Evolutionary conservation across 2,329 filamentous ascomycete genomes (phyloP).

Genomic region (Botrytis squamosa): DNA sequence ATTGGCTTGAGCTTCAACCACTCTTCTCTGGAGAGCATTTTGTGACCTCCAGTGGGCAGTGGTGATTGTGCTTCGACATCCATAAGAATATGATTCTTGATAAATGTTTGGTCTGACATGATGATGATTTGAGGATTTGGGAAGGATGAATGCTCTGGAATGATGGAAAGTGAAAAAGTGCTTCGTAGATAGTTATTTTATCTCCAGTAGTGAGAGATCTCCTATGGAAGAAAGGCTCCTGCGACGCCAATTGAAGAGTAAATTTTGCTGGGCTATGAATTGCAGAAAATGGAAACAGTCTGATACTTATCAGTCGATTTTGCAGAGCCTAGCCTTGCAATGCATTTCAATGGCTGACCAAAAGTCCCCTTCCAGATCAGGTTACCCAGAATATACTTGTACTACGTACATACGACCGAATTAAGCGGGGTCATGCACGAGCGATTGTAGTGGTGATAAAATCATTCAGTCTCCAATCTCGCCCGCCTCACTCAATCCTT

Average conservation of each 20-base stretch:
- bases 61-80: neutral
- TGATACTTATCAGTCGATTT: neutral
- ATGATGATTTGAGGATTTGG: neutral
- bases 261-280: neutral
- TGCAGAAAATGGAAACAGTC: neutral
- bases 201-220: neutral
- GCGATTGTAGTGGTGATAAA: neutral
- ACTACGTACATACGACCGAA: neutral
- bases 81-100: neutral
- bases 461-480: too few species aligned
- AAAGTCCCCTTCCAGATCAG: neutral
- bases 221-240: neutral
- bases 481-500: too few species aligned
- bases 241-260: neutral
- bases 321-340: neutral
- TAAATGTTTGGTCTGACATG: neutral
- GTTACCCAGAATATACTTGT: neutral
- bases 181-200: neutral
- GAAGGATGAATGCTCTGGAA: neutral
- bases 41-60: neutral
- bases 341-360: neutral
- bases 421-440: neutral
- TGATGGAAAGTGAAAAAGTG: neutral
- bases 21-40: neutral
- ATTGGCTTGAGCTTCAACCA: conserved; percentile 10